A percentile compares a stretch with the other conserved stretches of the same genome.
phyloP scores from a whole-genome alignment of 257 asterid genomes.

The Jasminum sambac region DNA sequence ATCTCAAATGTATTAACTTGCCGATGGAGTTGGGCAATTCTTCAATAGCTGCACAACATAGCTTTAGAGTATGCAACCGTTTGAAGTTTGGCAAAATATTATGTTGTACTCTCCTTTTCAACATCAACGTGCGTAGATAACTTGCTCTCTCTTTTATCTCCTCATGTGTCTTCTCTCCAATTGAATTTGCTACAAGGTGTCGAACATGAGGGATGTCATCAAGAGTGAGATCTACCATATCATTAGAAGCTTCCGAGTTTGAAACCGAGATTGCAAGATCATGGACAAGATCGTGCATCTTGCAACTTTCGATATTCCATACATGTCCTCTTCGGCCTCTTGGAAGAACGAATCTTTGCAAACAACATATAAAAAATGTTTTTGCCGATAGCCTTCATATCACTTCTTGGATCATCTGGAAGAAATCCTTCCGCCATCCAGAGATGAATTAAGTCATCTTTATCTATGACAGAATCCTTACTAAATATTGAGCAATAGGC shows the following conservation, averaged over 20 bases:
- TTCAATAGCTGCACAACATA: not conserved
- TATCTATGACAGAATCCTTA: not conserved
- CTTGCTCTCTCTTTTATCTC: conserved; percentile 9
- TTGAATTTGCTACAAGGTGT: not conserved
- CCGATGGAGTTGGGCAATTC: conserved; percentile 19
- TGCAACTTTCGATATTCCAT: conserved; percentile 20
- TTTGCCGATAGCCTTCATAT: conserved; percentile 4
- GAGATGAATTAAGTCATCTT: not conserved
- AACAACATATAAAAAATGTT: conserved; percentile 21
- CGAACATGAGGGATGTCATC: not conserved
- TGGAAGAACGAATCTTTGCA: conserved; percentile 32
- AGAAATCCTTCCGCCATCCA: not conserved
- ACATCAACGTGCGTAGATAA: conserved; percentile 26
- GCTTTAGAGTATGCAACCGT: conserved; percentile 14
- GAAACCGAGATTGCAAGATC: conserved; percentile 29
- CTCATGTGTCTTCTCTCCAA: not conserved
- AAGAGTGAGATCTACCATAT: not conserved
- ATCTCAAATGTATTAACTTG: conserved; percentile 30
- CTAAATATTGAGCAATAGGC: not conserved
- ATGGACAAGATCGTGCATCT: conserved; percentile 33
- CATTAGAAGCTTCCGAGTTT: not conserved
- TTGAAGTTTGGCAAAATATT: conserved; percentile 14
- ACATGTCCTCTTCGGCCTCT: conserved; percentile 22
- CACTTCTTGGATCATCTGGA: not conserved
- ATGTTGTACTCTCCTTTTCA: not conserved